phyloP scores from a whole-genome alignment of 1,139 yeast genomes.

The Candida sanyaensis region DNA sequence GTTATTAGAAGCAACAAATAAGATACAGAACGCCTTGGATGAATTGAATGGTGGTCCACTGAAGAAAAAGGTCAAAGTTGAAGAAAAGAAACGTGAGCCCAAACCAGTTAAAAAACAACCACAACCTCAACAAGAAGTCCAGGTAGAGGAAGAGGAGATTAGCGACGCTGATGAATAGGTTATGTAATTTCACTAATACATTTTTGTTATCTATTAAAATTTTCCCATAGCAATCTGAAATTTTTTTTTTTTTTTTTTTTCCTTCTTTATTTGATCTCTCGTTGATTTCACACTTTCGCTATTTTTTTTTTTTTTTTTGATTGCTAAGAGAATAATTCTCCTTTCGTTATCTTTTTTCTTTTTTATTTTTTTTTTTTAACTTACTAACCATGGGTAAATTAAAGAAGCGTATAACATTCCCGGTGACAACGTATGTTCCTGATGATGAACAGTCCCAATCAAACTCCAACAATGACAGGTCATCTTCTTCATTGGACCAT shows the following conservation, averaged over 20 bases:
- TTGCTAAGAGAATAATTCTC: neutral
- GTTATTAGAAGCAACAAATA: conserved; percentile 52
- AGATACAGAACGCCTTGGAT: conserved; percentile 61
- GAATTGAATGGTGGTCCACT: conserved; percentile 30
- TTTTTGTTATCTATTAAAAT: neutral
- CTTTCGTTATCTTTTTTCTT: neutral
- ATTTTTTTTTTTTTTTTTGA: neutral
- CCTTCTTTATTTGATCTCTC: neutral
- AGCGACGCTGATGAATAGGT: conserved; percentile 15
- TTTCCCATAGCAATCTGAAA: neutral
- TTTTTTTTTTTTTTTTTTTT: neutral
- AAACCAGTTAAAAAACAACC: conserved; percentile 9
- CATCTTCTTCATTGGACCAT: conserved; percentile 7
- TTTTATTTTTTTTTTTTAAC: too few species aligned
- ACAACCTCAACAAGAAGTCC: conserved; percentile 1
- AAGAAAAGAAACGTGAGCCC: conserved; percentile 6
- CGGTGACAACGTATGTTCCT: neutral
- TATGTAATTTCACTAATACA: neutral
- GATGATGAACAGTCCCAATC: neutral
- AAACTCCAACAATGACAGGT: neutral
- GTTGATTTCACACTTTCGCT: neutral
- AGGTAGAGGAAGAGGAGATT: conserved; percentile 13
- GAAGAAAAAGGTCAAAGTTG: conserved; percentile 12
- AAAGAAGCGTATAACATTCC: conserved; percentile 3
- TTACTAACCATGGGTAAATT: neutral